Base-by-base conservation (phyloP, 495 filamentous ascomycete genomes). In the Aspergillus cavernicola region DNA sequence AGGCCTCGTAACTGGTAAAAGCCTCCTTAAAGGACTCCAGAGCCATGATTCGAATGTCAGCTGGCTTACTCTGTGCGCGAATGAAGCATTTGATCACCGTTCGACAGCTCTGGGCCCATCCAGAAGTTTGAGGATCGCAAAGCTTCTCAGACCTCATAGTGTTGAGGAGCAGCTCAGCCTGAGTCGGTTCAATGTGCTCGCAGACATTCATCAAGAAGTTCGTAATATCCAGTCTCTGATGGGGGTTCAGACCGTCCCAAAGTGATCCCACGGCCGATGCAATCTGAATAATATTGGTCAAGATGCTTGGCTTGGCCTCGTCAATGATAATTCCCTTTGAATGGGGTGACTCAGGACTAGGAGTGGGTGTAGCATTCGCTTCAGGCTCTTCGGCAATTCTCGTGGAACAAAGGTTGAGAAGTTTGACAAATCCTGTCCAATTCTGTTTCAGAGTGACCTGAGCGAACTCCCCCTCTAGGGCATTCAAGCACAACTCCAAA, bases 351-450 rank as follows among this genome's bases (percentile, higher is more conserved):
- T 55, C 57, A 22, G 66, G 48, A 32, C 59, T 69, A 15, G 61
- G 43, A 6, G 56, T 41, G 4, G 62, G 57, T 2, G 50, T 26
- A 12, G 51, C 31, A 12, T 56, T 47, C 13, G 61, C 50, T 12
- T 65, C 65, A 19, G 57, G 46, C 19, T 72, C 67, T 16, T 67
- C 58, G 15, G 65, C 53, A 26, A 87, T 74, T 42, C 78, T 72
- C 45, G 80, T 69, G 60, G 91, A 88, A 63, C 92, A 92, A 6
- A 78, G 66, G 56, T 90, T 80, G 20, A 90, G 79, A 24, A 74
- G 48, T 23, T 65, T 56, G 47, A 68, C 57, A 53, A 74, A 66
- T 1, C 43, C 51, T 13, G 66, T 58, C 56, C 74, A 74, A 43
- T 64, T 52, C 28, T 58, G 60, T 28, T 72, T 71, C 18, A 74